phyloP scores from a whole-genome alignment of 306 rosid genomes.

The Parietaria judaica region DNA sequence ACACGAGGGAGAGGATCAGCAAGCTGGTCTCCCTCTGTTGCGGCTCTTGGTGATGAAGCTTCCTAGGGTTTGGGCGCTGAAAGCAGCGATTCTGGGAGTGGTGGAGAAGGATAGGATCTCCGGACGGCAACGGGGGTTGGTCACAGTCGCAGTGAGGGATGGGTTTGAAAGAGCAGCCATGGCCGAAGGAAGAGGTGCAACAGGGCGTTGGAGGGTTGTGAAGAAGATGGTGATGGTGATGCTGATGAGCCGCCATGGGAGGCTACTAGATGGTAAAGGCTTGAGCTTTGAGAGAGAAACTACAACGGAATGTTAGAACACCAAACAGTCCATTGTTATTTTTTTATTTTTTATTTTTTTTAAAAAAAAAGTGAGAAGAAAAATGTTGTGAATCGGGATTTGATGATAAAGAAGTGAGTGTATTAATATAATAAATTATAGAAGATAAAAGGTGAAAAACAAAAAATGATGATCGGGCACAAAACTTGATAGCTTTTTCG shows the following conservation, averaged over 20 bases:
- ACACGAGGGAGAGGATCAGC: conserved; percentile 42
- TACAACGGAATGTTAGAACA: no score
- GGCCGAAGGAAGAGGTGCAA: conserved; percentile 21
- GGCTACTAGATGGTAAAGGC: not conserved
- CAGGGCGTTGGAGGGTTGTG: conserved; percentile 18
- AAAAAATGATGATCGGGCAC: not conserved
- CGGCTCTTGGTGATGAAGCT: conserved; percentile 18
- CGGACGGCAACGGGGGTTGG: conserved; percentile 22
- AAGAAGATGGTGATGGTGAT: conserved; percentile 23
- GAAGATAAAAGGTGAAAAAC: not conserved
- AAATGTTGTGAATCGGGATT: not conserved
- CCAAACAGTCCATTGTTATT: not conserved
- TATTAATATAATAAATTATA: no score
- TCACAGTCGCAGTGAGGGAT: conserved; percentile 23
- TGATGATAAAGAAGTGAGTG: not conserved
- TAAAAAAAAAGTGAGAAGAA: no score
- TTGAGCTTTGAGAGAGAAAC: not conserved
- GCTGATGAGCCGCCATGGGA: conserved; percentile 54
- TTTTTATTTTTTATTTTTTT: not conserved
- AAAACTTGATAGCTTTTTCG: not conserved
- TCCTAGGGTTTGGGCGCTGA: conserved; percentile 14
- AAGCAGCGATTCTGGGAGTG: conserved; percentile 31
- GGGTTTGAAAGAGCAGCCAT: conserved; percentile 18
- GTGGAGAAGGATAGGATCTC: conserved; percentile 48
- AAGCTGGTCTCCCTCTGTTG: conserved; percentile 14